Conservation (phyloP, 306 rosid species). For the Acacia melanoxylon region DNA sequence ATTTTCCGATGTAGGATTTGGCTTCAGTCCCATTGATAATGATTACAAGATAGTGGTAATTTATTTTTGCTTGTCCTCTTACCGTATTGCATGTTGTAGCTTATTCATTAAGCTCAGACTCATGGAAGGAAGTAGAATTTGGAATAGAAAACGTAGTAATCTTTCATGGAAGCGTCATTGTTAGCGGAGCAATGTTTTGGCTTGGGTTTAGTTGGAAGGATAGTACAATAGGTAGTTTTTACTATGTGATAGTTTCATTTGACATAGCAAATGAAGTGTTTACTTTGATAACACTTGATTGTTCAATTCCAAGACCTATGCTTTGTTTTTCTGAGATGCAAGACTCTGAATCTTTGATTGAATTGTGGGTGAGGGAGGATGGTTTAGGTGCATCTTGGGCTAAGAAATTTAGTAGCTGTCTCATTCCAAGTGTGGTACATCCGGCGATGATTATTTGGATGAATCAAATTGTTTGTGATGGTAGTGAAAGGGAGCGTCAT, state of each 20-base stretch:
- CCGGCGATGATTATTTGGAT: no score
- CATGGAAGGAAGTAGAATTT: neutral
- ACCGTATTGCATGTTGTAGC: neutral
- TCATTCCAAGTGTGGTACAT: no score
- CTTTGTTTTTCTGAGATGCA: neutral
- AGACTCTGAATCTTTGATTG: neutral
- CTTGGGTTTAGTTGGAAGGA: no score
- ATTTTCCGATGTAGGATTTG: neutral
- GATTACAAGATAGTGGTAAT: neutral
- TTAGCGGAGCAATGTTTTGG: no score
- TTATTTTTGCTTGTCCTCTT: no score
- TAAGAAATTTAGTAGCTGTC: neutral
- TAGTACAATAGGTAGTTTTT: no score
- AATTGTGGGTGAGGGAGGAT: neutral
- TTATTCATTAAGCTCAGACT: neutral
- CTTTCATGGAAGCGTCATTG: no score
- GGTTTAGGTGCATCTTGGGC: neutral
- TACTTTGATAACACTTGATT: neutral
- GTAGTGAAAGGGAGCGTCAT: no score
- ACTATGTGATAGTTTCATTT: neutral
- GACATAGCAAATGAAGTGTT: conserved; percentile 13
- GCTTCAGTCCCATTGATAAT: neutral
- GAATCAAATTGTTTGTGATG: neutral
- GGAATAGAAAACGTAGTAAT: no score
- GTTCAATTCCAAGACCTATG: no score